Evolutionary conservation across 164 flowering plant species (phyloP).

Genomic region (Berberis thunbergii): DNA sequence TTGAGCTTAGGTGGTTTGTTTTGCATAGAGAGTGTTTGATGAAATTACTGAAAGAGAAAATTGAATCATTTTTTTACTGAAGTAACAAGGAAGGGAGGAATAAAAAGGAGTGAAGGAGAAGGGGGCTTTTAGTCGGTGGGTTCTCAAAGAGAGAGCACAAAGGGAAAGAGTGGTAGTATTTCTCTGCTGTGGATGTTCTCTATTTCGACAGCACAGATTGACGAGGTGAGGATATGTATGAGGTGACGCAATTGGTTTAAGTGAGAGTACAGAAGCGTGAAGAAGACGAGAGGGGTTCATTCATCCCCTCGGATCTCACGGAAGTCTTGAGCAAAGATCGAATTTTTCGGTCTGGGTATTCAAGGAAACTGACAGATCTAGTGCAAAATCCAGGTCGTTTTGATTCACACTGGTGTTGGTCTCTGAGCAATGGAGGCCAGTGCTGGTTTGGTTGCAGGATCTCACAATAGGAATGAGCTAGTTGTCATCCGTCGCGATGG

Average conservation of each 20-base stretch:
- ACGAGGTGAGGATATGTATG: neutral
- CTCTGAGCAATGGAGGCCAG: slow-evolving; percentile 39
- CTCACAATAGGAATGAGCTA: slow-evolving; percentile 57
- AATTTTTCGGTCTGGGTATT: no score
- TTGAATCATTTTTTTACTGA: slow-evolving; percentile 1
- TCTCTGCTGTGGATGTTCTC: neutral
- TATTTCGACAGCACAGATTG: neutral
- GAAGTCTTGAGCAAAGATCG: neutral
- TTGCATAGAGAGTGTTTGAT: slow-evolving; percentile 14
- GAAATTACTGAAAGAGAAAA: slow-evolving; percentile 14
- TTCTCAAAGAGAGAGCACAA: slow-evolving; percentile 1
- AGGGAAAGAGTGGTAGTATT: slow-evolving; percentile 12
- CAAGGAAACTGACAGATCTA: slow-evolving; percentile 9
- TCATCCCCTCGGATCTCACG: neutral
- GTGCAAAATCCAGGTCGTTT: slow-evolving; percentile 7
- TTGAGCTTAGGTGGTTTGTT: neutral
- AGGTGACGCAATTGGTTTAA: neutral
- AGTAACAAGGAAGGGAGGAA: slow-evolving; percentile 29
- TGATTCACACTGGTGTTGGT: neutral
- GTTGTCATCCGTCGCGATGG: slow-evolving; percentile 47
- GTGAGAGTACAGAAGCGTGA: neutral
- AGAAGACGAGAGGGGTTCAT: neutral
- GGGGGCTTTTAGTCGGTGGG: slow-evolving; percentile 12
- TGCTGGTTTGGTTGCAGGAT: slow-evolving; percentile 56
- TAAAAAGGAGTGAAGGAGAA: slow-evolving; percentile 10